Percentiles rank a stretch among this genome's conserved stretches.
Evolutionary conservation across 805 yeast genomes (phyloP).

Genomic region (Lipomyces spencermartinsiae): DNA sequence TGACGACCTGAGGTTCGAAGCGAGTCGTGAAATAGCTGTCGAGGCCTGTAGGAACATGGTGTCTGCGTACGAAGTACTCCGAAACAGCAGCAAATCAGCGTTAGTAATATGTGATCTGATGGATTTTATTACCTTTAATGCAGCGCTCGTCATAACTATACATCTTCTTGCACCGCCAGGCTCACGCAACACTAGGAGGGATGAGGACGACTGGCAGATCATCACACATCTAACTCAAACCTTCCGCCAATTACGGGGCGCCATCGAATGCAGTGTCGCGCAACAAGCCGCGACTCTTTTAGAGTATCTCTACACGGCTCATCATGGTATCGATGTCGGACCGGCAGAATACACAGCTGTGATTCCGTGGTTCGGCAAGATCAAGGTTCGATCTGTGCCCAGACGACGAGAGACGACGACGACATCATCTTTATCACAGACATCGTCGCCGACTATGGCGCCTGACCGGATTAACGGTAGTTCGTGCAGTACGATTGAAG

Average conservation of each 20-base stretch:
- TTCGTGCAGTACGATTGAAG: not conserved
- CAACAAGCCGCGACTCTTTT: not conserved
- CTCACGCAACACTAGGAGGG: not conserved
- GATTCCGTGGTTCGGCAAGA: not conserved
- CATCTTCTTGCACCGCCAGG: not conserved
- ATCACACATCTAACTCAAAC: not conserved
- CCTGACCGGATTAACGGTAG: not conserved
- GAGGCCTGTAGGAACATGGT: not conserved
- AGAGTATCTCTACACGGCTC: not conserved
- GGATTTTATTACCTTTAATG: not conserved
- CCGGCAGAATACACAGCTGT: not conserved
- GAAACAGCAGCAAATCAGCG: not conserved
- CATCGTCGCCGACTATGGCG: not conserved
- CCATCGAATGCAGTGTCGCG: constrained; percentile 1
- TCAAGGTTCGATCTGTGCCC: not conserved
- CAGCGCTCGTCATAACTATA: not conserved
- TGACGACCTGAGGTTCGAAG: not conserved
- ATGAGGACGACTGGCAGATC: not conserved
- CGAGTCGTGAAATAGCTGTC: not conserved
- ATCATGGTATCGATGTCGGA: not conserved
- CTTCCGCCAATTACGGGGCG: not conserved
- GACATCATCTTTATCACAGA: not conserved
- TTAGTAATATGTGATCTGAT: not conserved
- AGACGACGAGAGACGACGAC: not conserved
- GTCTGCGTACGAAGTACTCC: not conserved